Base-by-base conservation (phyloP, 805 yeast species). In the Pichia nanzhaoensis region DNA sequence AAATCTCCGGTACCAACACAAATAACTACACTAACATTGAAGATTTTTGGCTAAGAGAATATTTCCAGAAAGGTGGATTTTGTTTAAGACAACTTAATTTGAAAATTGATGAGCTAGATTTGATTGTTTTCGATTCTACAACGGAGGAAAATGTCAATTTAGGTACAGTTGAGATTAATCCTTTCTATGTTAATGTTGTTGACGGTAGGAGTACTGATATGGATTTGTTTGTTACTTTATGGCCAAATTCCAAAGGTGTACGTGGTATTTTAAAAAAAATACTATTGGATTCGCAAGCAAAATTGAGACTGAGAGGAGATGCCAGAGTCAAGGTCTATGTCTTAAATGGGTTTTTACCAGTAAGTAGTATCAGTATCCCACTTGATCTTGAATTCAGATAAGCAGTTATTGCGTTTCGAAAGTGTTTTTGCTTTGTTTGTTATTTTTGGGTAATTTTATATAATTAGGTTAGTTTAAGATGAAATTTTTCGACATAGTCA, bases 41-140 rank as follows among this genome's bases (percentile, higher is more conserved):
- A 0, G 60, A 58, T 45, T 16, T 47, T 1, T 51, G 56, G 34
- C 59, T 55, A 4, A 50, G 55, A 27, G 21, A 33, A 1, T 47
- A 66, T 45, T 61, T 69, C 44, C 55, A 58, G 39, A 28, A 55
- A 1, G 71, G 68, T 2, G 70, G 72, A 0, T 53, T 50, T n/a
- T 1, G 57, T 0, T 28, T 66, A 12, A 50, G 61, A 38, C 49
- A 51, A 10, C 55, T 67, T 4, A 54, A 57, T 24, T 42, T 69
- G 18, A 56, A 60, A 22, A 42, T 67, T 34, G 61, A 62, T 33
- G 51, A 61, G 7, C 47, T 68, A 20, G 61, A 63, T 21, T 37
- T 69, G 42, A 43, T 55, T 19, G 61, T 54, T 18, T 42, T 39
- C 22, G 66, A 64, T 35, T 56, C 55, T 24, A n/a, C 28, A 4